phyloP scores from a whole-genome alignment of 768 basidiomycete species.

The Dioszegia hungarica region DNA sequence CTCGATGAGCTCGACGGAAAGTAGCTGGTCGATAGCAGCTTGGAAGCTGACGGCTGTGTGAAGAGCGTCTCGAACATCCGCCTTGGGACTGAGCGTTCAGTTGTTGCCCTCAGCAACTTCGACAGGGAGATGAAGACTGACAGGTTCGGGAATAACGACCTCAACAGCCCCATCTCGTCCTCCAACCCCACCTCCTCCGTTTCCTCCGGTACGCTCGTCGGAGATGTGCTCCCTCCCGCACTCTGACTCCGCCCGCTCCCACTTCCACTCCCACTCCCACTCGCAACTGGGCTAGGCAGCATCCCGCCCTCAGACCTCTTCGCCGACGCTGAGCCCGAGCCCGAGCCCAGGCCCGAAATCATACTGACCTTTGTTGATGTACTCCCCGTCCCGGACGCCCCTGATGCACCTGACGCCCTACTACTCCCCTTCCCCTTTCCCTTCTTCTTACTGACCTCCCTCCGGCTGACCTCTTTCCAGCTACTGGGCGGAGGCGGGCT shows the following conservation, averaged over 20 bases:
- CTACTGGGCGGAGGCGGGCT: neutral
- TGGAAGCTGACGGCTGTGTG: slow-evolving; percentile 13
- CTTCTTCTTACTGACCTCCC: neutral
- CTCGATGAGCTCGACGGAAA: slow-evolving; percentile 38
- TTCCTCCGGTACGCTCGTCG: neutral
- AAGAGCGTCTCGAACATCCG: slow-evolving; percentile 1
- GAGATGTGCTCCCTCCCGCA: slow-evolving; percentile 1
- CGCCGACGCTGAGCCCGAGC: too few species aligned
- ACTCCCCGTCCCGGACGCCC: neutral
- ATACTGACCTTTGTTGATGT: neutral
- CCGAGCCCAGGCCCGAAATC: too few species aligned
- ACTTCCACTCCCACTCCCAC: neutral
- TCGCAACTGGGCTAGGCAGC: neutral
- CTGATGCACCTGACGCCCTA: too few species aligned
- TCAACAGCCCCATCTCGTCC: slow-evolving; percentile 28
- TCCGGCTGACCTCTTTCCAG: too few species aligned
- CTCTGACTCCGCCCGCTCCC: neutral
- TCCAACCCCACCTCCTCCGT: slow-evolving; percentile 3
- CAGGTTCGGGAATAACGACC: slow-evolving; percentile 27
- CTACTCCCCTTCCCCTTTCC: neutral
- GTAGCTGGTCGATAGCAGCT: slow-evolving; percentile 40
- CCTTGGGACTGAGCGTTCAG: too few species aligned
- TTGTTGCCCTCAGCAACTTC: too few species aligned
- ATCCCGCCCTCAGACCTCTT: neutral
- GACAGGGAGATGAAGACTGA: slow-evolving; percentile 22